Evolutionary conservation across 1,139 yeast genomes (phyloP).

Genomic region (Yamadazyma dushanensis): DNA sequence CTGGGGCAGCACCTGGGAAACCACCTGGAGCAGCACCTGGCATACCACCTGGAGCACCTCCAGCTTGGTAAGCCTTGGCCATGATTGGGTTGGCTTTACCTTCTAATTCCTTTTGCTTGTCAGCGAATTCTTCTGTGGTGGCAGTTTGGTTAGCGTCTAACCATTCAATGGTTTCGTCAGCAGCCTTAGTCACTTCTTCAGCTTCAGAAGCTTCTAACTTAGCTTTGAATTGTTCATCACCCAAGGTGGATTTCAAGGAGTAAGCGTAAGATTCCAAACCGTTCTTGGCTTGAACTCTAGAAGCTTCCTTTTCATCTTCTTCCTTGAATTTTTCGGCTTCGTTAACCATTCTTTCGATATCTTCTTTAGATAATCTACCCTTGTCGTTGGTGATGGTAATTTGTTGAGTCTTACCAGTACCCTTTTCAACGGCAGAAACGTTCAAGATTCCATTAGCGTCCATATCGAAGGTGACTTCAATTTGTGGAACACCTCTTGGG

Average conservation of each 20-base stretch:
- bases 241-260: conserved; percentile 80
- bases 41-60: conserved; percentile 50
- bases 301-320: conserved; percentile 49
- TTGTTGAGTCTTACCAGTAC: conserved; percentile 72
- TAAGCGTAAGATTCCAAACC: conserved; percentile 90
- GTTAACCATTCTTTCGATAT: conserved; percentile 51
- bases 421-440: conserved; percentile 93
- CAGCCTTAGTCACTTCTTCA: conserved; percentile 76
- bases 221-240: conserved; percentile 78
- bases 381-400: conserved; percentile 52
- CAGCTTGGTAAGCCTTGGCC: conserved; percentile 85
- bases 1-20: conserved; percentile 48
- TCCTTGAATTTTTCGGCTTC: conserved; percentile 54
- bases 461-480: conserved; percentile 98
- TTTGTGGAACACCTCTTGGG: conserved; percentile 99
- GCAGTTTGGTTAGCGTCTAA: conserved; percentile 87
- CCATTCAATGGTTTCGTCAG: conserved; percentile 85
- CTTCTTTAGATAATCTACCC: conserved; percentile 54
- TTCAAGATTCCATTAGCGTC: conserved; percentile 99
- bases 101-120: conserved; percentile 92
- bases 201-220: conserved; percentile 81
- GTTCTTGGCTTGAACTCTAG: conserved; percentile 65
- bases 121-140: conserved; percentile 81
- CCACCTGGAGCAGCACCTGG: conserved; percentile 49
- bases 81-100: conserved; percentile 91